Evolutionary conservation across 495 filamentous ascomycete genomes (phyloP), one percentile per base, ranked within the genome.

Genomic region (Barbatosphaeria neglecta): DNA sequence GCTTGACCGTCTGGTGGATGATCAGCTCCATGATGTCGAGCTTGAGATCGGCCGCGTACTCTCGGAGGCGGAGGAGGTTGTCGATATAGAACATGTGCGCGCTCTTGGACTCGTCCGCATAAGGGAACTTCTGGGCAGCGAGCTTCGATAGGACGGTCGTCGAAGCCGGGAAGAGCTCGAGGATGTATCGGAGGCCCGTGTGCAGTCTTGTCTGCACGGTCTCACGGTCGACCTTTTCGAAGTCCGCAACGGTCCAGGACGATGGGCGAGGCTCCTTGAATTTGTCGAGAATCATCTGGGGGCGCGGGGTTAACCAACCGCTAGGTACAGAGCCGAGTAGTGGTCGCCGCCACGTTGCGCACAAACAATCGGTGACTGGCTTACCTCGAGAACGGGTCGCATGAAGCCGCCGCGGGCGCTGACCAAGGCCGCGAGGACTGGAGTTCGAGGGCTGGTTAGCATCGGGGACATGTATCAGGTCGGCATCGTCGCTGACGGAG

Each of bases 1-100:
- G 82, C 62, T 92, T 94, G 47, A 96, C 86, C 4, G 96, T 68
- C 43, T 81, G 76, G 28, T 90, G 83, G 10, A 84, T 85, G 35
- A 96, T 80, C 16, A 95, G 65, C 47, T 83, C 78, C 45, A 95
- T 75, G n/a, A 96, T 76, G 44, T 92, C 84, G 15, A 79, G 73
- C 52, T 81, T 80, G n/a, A 97, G 69, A 40, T 90, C 82, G 1
- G 87, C 86, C 5, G 81, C 74, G 60, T 93, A 93, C 39, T 69
- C 70, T 33, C 81, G 75, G 22, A 97, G 63, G 48, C 70, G 76
- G 5, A 96, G 66, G 3, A 95, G 65, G 57, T 95, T 94, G 41
- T 78, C 70, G 28, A 92, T 80, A 51, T 90, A 95, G 37, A 76
- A 74, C 52, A 84, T 71, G 52, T 90, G 87, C 19, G 73, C 70